Base-by-base conservation (phyloP, 1,139 yeast species). In the Candida sp. region DNA sequence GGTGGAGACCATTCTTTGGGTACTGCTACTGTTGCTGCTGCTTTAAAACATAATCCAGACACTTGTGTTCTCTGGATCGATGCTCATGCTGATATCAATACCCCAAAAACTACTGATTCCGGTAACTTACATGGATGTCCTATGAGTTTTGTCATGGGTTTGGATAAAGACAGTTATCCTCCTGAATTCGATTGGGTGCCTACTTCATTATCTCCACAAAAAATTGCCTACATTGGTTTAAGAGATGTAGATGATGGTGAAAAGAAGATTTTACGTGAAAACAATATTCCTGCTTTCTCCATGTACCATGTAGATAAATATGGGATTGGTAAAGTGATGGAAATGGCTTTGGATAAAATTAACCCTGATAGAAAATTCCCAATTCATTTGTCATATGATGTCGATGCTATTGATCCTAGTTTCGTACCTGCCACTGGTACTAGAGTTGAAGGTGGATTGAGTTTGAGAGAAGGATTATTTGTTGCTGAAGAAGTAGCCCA, bases 1-100 rank as follows among this genome's bases (percentile, higher is more conserved):
- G 99, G 99, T 44, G 99, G 99, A 44, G 99, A 93, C 67, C 99
- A 93, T 64, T 89, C 97, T 4, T 86, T 93, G 52, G 98, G 96
- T 44, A 89, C 93, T 57, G 97, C 96, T 40, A 90, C 98, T 5
- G 84, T 91, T 34, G 76, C 89, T 34, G 99, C 95, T 9, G 87
- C 91, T 39, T 75, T 89, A 54, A 79, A 79, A 27, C 79, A 81
- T 50, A 75, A 87, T 63, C 97, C 97, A 21, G 88, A 90, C 52
- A 90, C 96, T 25, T 89, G 96, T 58, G 76, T 93, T 40, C 64
- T 93, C 51, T 93, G 99, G 99, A 86, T 93, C 53, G 99, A 93
- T 66, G 99, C 99, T 1, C 99, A 93, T 61, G 97, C 98, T 30
- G 99, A 93, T 63, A 84, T 93, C 60, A 93, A 93, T 71, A 86